These are phyloP conservation scores for Tricholoma saponaceum DNA, from an alignment of 768 basidiomycete species.

Conservation along the genomic window DNA sequence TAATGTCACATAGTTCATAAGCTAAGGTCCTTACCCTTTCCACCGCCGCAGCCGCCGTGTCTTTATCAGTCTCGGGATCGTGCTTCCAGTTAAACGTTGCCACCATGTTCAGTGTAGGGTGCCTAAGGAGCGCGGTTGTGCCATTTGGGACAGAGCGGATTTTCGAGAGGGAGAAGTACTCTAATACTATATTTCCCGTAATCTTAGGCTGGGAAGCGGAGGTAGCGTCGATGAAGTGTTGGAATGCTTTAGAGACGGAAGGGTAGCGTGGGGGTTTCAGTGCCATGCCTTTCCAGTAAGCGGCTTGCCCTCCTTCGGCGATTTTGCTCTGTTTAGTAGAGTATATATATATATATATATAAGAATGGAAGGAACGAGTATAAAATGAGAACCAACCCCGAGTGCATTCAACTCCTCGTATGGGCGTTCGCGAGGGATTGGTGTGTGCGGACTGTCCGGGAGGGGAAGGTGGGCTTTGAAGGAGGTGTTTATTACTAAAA, in stretches of 20 bases:
- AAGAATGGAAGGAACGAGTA: not conserved
- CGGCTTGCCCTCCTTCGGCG: too few relatives aligned
- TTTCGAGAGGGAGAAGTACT: constrained; percentile 39
- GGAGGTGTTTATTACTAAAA: not conserved
- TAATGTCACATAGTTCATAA: constrained; percentile 26
- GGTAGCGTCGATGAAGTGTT: not conserved
- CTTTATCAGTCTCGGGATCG: constrained; percentile 19
- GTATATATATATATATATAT: too few relatives aligned
- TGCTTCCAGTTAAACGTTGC: constrained; percentile 31
- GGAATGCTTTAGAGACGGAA: constrained; percentile 25
- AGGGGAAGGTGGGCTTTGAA: not conserved
- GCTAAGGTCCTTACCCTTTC: constrained; percentile 19
- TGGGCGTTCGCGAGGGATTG: not conserved
- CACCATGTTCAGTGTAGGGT: constrained; percentile 29
- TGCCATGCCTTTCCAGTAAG: not conserved
- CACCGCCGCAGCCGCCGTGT: constrained; percentile 25
- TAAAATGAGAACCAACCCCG: not conserved
- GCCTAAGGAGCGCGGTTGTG: constrained; percentile 38
- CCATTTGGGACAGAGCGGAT: constrained; percentile 30
- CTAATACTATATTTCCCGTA: constrained; percentile 28
- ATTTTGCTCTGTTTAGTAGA: too few relatives aligned
- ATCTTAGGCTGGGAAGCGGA: not conserved
- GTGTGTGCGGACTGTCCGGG: not conserved
- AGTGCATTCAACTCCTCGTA: not conserved
- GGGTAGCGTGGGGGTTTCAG: constrained; percentile 15